These are phyloP conservation scores for Zizania palustris DNA, from an alignment of 202 grass and related monocot species.

Conservation along the genomic window DNA sequence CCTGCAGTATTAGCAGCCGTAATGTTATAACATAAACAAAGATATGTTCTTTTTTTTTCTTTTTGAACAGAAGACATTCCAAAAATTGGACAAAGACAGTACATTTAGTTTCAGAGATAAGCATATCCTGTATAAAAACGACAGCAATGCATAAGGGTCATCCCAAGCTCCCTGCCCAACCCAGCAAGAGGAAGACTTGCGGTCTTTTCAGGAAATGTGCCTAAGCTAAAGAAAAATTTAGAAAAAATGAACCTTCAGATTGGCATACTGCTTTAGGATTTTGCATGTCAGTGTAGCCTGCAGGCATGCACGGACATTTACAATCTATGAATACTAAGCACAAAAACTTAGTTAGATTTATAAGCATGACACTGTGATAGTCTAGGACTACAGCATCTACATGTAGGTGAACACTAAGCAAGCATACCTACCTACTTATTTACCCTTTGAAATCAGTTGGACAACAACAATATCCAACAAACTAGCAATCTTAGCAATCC, in stretches of 20 bases:
- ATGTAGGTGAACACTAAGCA: constrained; percentile 18
- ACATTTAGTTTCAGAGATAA: neutral
- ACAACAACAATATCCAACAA: neutral
- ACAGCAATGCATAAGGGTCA: neutral
- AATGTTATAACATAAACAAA: constrained; percentile 6
- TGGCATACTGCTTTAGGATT: neutral
- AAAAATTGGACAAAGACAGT: neutral
- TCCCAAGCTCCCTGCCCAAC: neutral
- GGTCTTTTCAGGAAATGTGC: neutral
- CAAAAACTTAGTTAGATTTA: neutral
- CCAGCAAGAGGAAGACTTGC: neutral
- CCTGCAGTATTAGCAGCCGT: constrained; percentile 42
- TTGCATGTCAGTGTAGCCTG: neutral
- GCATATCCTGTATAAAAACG: neutral
- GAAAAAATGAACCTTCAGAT: neutral
- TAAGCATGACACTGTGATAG: neutral
- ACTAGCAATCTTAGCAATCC: neutral
- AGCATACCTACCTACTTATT: neutral
- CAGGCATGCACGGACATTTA: neutral
- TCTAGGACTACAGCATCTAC: constrained; percentile 6
- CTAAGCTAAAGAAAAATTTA: constrained; percentile 7
- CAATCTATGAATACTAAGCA: neutral
- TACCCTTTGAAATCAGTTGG: neutral
- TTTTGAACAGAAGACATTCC: no score
- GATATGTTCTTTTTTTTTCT: neutral